A percentile compares a stretch with the other conserved stretches of the same genome.
These are phyloP conservation scores for Psilocybe sp. DNA, from an alignment of 768 basidiomycete genomes.

Conservation along the genomic window DNA sequence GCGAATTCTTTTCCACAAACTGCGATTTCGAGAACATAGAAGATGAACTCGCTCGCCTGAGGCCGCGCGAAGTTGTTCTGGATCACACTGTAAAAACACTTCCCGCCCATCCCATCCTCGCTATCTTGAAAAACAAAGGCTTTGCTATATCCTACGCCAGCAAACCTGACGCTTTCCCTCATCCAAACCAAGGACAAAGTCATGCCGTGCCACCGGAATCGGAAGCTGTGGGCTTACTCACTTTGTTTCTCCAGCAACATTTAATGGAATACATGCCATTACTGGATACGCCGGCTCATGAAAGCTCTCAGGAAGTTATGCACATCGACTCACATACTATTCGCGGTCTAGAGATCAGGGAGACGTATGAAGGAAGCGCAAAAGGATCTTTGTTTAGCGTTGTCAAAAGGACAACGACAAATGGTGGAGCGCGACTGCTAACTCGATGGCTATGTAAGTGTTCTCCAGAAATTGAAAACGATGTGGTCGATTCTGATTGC, in stretches of 20 bases:
- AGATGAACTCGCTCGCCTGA: constrained; percentile 81
- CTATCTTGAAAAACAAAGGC: constrained; percentile 50
- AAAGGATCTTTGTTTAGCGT: constrained; percentile 74
- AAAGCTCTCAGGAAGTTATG: constrained; percentile 61
- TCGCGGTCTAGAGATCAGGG: constrained; percentile 83
- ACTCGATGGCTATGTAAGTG: constrained; percentile 74
- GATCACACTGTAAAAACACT: constrained; percentile 22
- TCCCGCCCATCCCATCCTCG: constrained; percentile 43
- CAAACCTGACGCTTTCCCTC: neutral
- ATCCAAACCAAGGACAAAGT: constrained; percentile 1
- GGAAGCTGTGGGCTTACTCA: constrained; percentile 59
- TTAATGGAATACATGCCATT: constrained; percentile 78
- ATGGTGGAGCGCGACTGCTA: constrained; percentile 73
- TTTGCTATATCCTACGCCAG: constrained; percentile 50
- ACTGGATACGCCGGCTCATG: constrained; percentile 55
- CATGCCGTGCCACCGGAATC: constrained; percentile 34
- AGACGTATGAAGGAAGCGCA: constrained; percentile 68
- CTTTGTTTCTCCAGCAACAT: constrained; percentile 60
- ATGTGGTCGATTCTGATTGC: neutral
- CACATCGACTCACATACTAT: constrained; percentile 89
- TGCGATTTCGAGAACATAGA: constrained; percentile 53
- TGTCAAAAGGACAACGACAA: constrained; percentile 76
- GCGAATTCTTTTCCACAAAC: constrained; percentile 83
- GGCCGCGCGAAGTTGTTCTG: constrained; percentile 82
- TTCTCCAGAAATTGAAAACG: constrained; percentile 16